Conservation (phyloP, 345 rosid species). For the Eucalyptus dawsonii region DNA sequence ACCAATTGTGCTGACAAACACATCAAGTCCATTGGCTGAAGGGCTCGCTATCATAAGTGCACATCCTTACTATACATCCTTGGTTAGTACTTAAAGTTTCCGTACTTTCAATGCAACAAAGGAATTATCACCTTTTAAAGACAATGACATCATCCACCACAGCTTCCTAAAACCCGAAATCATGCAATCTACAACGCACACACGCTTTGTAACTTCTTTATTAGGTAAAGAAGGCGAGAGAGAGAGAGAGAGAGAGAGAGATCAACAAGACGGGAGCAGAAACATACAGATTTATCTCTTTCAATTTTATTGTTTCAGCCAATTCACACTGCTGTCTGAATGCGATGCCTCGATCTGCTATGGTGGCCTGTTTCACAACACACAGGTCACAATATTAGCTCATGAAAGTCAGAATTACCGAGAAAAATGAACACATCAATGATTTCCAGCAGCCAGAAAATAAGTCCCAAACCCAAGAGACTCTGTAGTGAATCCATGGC, state of each 20-base stretch:
- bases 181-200: background rate
- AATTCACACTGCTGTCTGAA: conserved; percentile 93
- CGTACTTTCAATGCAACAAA: background rate
- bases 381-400: background rate
- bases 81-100: background rate
- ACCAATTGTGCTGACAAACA: background rate
- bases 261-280: background rate
- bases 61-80: background rate
- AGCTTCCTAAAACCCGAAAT: background rate
- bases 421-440: background rate
- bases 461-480: background rate
- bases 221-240: too few relatives aligned
- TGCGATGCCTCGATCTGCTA: conserved; percentile 81
- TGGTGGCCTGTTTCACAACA: conserved; percentile 56
- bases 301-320: conserved; percentile 87
- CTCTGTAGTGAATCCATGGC: background rate
- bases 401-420: too few relatives aligned
- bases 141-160: background rate
- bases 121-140: background rate
- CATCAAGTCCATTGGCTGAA: background rate
- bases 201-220: too few relatives aligned
- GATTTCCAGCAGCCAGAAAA: background rate
- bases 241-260: background rate
- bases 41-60: background rate
- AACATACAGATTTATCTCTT: conserved; percentile 95